phyloP scores from a whole-genome alignment of 257 asterid species.

The Verbascum thapsus region DNA sequence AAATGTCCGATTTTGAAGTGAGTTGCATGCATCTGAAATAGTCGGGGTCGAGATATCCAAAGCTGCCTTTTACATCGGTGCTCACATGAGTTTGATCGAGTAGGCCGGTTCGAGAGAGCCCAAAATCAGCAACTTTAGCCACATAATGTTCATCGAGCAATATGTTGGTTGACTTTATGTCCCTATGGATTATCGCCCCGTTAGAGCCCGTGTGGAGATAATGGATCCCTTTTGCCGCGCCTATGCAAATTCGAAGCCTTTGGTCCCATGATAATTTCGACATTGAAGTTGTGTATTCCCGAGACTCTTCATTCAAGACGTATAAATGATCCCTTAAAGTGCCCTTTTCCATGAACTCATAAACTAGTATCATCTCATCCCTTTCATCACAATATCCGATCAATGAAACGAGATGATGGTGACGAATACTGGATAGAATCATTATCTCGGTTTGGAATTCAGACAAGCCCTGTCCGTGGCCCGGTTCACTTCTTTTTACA shows the following conservation, averaged over 20 bases:
- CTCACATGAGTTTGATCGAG: slow-evolving; percentile 46
- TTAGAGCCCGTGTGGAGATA: slow-evolving; percentile 56
- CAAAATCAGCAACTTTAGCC: slow-evolving; percentile 69
- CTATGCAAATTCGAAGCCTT: slow-evolving; percentile 55
- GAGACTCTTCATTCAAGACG: slow-evolving; percentile 9
- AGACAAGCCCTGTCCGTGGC: slow-evolving; percentile 49
- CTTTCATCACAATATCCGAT: slow-evolving; percentile 61
- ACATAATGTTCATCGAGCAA: slow-evolving; percentile 54
- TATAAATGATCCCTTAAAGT: slow-evolving; percentile 62
- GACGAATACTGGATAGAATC: slow-evolving; percentile 55
- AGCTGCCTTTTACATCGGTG: slow-evolving; percentile 63
- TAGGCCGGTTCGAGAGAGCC: slow-evolving; percentile 49
- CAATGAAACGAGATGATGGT: slow-evolving; percentile 60
- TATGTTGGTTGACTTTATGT: slow-evolving; percentile 67
- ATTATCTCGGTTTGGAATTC: slow-evolving; percentile 64
- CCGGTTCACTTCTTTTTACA: slow-evolving; percentile 61
- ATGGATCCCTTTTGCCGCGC: slow-evolving; percentile 55
- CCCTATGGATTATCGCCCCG: slow-evolving; percentile 55
- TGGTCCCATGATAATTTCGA: slow-evolving; percentile 46
- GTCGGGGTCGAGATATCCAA: slow-evolving; percentile 68
- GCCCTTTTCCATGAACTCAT: slow-evolving; percentile 70
- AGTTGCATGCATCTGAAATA: slow-evolving; percentile 39
- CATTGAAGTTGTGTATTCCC: background rate
- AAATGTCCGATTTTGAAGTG: slow-evolving; percentile 62
- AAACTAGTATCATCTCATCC: slow-evolving; percentile 59